Evolutionary conservation across 345 rosid genomes (phyloP).

Genomic region (Euphorbia pulcherrima): DNA sequence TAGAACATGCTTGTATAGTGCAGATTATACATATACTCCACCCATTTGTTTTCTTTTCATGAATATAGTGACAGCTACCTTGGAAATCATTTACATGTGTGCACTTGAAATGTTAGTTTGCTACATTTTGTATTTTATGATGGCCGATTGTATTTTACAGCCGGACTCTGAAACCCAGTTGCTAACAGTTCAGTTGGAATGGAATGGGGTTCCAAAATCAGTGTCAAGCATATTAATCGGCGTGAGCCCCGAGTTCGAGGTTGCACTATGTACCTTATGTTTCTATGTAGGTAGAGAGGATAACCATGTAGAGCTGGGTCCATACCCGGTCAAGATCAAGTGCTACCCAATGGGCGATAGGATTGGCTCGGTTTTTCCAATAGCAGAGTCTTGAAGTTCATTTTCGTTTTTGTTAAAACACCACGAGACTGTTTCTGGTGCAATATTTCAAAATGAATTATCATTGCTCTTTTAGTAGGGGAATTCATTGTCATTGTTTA

Average conservation of each 20-base stretch:
- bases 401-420: neutral
- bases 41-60: no score
- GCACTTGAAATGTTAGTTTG: no score
- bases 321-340: conserved; percentile 84
- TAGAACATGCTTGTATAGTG: no score
- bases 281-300: conserved; percentile 76
- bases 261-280: conserved; percentile 80
- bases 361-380: conserved; percentile 75
- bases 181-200: conserved; percentile 78
- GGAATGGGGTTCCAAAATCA: conserved; percentile 89
- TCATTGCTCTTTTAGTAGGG: neutral
- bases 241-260: conserved; percentile 85
- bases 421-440: neutral
- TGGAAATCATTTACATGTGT: no score
- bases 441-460: neutral
- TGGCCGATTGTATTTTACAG: conserved; percentile 29
- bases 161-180: conserved; percentile 79
- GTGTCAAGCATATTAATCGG: conserved; percentile 80
- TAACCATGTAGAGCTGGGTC: conserved; percentile 70
- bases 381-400: conserved; percentile 46
- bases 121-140: neutral
- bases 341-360: conserved; percentile 69
- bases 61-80: no score
- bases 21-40: no score
- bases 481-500: neutral